These are phyloP conservation scores for Miscanthus lutarioriparius DNA, from an alignment of 176 grass and related monocot species.

Conservation along the genomic window DNA sequence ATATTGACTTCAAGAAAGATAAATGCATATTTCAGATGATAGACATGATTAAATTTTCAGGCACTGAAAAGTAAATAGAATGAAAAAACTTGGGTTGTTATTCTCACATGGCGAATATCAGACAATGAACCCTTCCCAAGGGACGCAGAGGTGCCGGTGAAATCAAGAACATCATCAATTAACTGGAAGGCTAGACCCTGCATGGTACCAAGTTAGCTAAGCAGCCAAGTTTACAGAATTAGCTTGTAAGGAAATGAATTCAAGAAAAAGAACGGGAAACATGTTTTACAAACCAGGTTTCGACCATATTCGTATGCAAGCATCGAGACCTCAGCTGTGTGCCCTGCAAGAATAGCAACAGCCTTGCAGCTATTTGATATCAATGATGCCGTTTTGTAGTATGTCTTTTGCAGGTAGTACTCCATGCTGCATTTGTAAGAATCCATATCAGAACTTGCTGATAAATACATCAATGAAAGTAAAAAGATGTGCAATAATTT, in stretches of 20 bases:
- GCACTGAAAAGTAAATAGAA: neutral
- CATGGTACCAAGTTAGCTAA: constrained; percentile 29
- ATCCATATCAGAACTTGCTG: constrained; percentile 43
- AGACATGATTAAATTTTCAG: neutral
- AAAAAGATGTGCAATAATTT: constrained; percentile 28
- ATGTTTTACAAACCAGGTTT: constrained; percentile 68
- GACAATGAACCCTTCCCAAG: constrained; percentile 95
- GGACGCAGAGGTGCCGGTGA: constrained; percentile 81
- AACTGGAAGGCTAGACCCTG: constrained; percentile 97
- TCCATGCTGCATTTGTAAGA: constrained; percentile 76
- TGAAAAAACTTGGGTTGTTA: neutral
- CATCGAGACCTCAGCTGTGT: constrained; percentile 82
- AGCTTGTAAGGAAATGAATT: neutral
- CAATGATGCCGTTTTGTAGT: constrained; percentile 97
- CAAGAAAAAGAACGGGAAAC: constrained; percentile 7
- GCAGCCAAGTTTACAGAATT: constrained; percentile 9
- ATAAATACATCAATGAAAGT: neutral
- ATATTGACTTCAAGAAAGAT: neutral
- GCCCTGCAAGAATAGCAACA: constrained; percentile 88
- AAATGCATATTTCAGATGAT: constrained; percentile 31
- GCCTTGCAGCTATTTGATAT: constrained; percentile 98
- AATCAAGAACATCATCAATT: constrained; percentile 96
- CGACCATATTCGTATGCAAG: constrained; percentile 94
- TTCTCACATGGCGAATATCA: constrained; percentile 90
- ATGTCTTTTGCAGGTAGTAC: constrained; percentile 94